Conservation (phyloP, 371 early-diverging fungal species). For the Mortierella sp. region DNA sequence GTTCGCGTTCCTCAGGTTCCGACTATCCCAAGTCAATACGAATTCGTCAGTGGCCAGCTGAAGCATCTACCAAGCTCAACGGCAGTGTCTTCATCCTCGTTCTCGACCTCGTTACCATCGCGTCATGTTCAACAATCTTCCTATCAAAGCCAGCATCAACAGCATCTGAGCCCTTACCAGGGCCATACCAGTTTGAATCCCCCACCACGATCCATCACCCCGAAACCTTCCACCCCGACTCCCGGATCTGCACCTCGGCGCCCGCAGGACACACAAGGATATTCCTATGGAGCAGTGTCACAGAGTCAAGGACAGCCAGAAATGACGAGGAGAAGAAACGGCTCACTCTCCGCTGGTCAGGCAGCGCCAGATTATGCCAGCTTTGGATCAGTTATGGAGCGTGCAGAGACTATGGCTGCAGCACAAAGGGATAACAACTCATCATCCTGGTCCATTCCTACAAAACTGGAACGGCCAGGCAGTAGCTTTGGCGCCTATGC, state of each 20-base stretch:
- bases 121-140: constrained; percentile 5
- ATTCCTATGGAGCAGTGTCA: constrained; percentile 2
- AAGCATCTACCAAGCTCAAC: constrained; percentile 14
- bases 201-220: constrained; percentile 42
- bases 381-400: constrained; percentile 43
- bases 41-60: constrained; percentile 1
- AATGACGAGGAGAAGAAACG: constrained; percentile 26
- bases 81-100: constrained; percentile 1
- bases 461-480: constrained; percentile 12
- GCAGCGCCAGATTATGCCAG: constrained; percentile 30
- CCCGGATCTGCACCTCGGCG: constrained; percentile 12
- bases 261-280: not conserved
- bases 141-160: not conserved
- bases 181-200: constrained; percentile 37
- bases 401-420: constrained; percentile 34
- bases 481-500: constrained; percentile 17
- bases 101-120: not conserved
- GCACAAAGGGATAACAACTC: constrained; percentile 16
- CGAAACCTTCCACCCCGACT: constrained; percentile 27
- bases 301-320: constrained; percentile 10
- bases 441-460: constrained; percentile 37
- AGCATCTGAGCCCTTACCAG: constrained; percentile 14
- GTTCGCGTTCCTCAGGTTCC: constrained; percentile 5
- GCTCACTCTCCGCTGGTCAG: constrained; percentile 28
- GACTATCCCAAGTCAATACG: constrained; percentile 27